Conservation (phyloP, 805 yeast genomes). For the Wickerhamomyces bovis region DNA sequence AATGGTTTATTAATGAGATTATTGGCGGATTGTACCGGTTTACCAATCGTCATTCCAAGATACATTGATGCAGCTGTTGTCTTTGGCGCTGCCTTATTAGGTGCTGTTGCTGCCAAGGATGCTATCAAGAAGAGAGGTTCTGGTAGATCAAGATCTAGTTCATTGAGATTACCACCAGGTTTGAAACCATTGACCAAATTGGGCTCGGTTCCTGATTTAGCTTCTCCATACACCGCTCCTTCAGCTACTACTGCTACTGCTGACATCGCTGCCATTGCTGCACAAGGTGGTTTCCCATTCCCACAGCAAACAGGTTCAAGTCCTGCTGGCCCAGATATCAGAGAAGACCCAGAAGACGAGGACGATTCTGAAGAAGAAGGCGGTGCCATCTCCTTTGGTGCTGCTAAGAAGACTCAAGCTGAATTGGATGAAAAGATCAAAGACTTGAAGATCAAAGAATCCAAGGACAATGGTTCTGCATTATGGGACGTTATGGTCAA, state of each 20-base stretch:
- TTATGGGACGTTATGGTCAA: slow-evolving; percentile 85
- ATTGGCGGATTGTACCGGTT: slow-evolving; percentile 87
- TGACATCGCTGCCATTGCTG: slow-evolving; percentile 33
- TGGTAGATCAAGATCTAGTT: slow-evolving; percentile 17
- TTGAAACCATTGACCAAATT: slow-evolving; percentile 19
- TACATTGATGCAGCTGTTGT: slow-evolving; percentile 97
- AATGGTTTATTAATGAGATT: slow-evolving; percentile 84
- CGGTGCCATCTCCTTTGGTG: slow-evolving; percentile 51
- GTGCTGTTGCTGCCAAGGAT: slow-evolving; percentile 86
- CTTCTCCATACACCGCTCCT: slow-evolving; percentile 77
- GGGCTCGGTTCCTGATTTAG: slow-evolving; percentile 22
- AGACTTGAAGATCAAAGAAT: slow-evolving; percentile 23
- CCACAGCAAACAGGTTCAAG: slow-evolving; percentile 36
- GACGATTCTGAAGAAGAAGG: slow-evolving; percentile 42
- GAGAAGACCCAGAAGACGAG: slow-evolving; percentile 41
- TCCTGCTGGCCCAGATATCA: slow-evolving; percentile 18
- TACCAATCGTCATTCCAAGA: slow-evolving; percentile 87
- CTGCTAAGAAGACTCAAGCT: slow-evolving; percentile 48
- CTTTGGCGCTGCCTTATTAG: slow-evolving; percentile 89
- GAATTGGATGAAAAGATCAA: slow-evolving; percentile 40
- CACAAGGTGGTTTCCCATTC: slow-evolving; percentile 39
- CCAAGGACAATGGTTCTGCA: slow-evolving; percentile 39
- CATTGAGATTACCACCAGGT: slow-evolving; percentile 24
- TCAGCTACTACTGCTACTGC: slow-evolving; percentile 68
- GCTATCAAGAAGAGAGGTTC: slow-evolving; percentile 28